phyloP scores from a whole-genome alignment of 2,329 filamentous ascomycete genomes.

The Fusarium guadeloupense region DNA sequence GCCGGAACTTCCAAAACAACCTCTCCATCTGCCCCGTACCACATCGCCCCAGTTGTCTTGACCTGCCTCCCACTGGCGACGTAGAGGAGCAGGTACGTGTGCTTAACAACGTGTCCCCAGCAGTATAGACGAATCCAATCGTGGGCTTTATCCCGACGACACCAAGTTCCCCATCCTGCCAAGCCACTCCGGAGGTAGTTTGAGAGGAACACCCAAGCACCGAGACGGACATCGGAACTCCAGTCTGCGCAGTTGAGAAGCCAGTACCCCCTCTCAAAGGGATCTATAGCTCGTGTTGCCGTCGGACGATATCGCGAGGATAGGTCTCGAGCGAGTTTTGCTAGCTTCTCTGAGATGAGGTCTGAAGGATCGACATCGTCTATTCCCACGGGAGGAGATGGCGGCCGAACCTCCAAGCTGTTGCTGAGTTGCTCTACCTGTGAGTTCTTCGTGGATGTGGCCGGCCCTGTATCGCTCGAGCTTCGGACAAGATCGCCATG shows the following conservation, averaged over 20 bases:
- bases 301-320: constrained; percentile 62
- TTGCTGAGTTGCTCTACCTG: constrained; percentile 38
- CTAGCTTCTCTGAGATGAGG: constrained; percentile 67
- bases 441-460: constrained; percentile 17
- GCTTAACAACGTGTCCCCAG: constrained; percentile 77
- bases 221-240: constrained; percentile 56
- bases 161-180: constrained; percentile 75
- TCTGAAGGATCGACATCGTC: constrained; percentile 56
- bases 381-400: constrained; percentile 61
- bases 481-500: constrained; percentile 41
- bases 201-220: constrained; percentile 70
- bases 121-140: constrained; percentile 73
- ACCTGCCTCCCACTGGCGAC: constrained; percentile 73
- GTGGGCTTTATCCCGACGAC: constrained; percentile 53
- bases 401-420: constrained; percentile 62
- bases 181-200: constrained; percentile 67
- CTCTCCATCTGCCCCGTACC: constrained; percentile 72
- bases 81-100: constrained; percentile 80
- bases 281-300: constrained; percentile 47
- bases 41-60: constrained; percentile 65
- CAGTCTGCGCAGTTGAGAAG: constrained; percentile 66
- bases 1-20: constrained; percentile 56
- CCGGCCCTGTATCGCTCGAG: constrained; percentile 45
- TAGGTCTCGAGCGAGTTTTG: constrained; percentile 59
- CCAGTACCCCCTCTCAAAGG: constrained; percentile 84